phyloP scores from a whole-genome alignment of 2,329 filamentous ascomycete genomes.

The Phialophora macrospora region DNA sequence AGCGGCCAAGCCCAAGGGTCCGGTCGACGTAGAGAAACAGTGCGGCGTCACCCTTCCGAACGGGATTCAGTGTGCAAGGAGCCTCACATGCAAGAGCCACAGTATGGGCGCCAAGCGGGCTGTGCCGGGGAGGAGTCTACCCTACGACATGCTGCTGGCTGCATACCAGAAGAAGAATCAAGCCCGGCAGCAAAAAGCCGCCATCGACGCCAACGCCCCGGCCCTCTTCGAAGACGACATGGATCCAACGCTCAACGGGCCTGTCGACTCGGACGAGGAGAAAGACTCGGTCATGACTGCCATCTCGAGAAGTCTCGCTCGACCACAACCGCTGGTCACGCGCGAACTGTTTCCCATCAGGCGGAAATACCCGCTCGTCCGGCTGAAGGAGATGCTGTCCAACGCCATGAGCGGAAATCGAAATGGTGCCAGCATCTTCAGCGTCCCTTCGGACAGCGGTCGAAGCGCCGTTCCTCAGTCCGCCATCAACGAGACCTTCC shows the following conservation, averaged over 20 bases:
- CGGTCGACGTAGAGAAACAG: slow-evolving; percentile 91
- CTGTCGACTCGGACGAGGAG: slow-evolving; percentile 94
- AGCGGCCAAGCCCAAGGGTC: slow-evolving; percentile 82
- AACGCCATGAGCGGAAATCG: slow-evolving; percentile 61
- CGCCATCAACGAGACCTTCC: slow-evolving; percentile 34
- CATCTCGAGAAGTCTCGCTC: slow-evolving; percentile 64
- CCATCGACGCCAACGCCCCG: slow-evolving; percentile 91
- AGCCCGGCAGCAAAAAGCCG: slow-evolving; percentile 95
- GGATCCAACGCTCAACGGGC: slow-evolving; percentile 53
- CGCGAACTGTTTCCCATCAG: slow-evolving; percentile 59
- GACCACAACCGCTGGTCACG: slow-evolving; percentile 76
- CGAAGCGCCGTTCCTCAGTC: slow-evolving; percentile 32
- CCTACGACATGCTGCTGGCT: slow-evolving; percentile 88
- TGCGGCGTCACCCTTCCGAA: slow-evolving; percentile 87
- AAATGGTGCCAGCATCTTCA: slow-evolving; percentile 51
- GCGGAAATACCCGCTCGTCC: slow-evolving; percentile 64
- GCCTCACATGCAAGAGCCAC: slow-evolving; percentile 90
- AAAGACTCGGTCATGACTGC: slow-evolving; percentile 85
- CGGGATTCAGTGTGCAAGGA: slow-evolving; percentile 83
- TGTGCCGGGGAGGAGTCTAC: slow-evolving; percentile 82
- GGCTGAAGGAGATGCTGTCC: slow-evolving; percentile 67
- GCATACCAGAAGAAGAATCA: slow-evolving; percentile 98
- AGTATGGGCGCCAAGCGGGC: slow-evolving; percentile 93
- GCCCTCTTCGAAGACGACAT: slow-evolving; percentile 48
- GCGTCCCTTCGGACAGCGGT: slow-evolving; percentile 34